Base-by-base conservation (phyloP, 371 early-diverging fungal species). In the Vavraia culicis region DNA sequence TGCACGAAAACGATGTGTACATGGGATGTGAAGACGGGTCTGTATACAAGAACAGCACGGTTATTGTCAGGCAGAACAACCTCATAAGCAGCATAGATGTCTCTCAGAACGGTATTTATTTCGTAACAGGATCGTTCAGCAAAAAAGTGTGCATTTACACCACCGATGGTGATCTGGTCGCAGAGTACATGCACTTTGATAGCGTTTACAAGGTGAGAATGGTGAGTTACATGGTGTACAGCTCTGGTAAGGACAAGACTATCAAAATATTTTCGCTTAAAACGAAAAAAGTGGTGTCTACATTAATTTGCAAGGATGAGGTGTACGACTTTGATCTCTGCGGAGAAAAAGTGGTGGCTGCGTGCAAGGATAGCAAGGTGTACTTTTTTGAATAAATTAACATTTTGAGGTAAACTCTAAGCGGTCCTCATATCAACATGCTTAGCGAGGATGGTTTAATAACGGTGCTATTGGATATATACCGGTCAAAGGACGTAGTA, bases 41-140 rank as follows among this genome's bases (percentile, higher is more conserved):
- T n/a, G n/a, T n/a, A n/a, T n/a, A n/a, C n/a, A n/a, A n/a, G n/a
- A n/a, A n/a, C n/a, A n/a, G n/a, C n/a, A n/a, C n/a, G n/a, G n/a
- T n/a, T n/a, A n/a, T n/a, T n/a, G n/a, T n/a, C n/a, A n/a, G n/a
- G n/a, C n/a, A n/a, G n/a, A n/a, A n/a, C n/a, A n/a, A n/a, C n/a
- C n/a, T n/a, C n/a, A n/a, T n/a, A n/a, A n/a, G n/a, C n/a, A n/a
- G n/a, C n/a, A n/a, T n/a, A n/a, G n/a, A n/a, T n/a, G n/a, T n/a
- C n/a, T n/a, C 86, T 1, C 86, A 86, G 1, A 85, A 85, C 66
- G 82, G 85, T 66, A 75, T 77, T 43, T 56, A 81, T 9, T 82
- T 90, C 72, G 90, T 85, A 0, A 82, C 86, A 4, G 89, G 81
- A 14, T 85, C 88, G 21, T 86, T 86, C 61, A 93, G 93, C 69